phyloP scores from a whole-genome alignment of 805 yeast species.

The Candida tammaniensis region DNA sequence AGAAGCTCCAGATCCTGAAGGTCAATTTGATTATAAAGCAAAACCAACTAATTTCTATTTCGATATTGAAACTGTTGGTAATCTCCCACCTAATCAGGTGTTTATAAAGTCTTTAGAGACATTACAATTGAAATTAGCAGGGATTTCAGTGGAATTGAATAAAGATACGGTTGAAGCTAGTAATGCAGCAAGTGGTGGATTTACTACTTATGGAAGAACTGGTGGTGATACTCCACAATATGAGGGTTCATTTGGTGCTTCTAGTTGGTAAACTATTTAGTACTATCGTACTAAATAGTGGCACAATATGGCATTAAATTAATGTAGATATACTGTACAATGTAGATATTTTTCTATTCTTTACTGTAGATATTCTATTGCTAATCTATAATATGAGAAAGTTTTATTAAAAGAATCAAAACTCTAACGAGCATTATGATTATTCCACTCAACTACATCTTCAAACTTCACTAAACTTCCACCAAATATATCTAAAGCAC shows the following conservation, averaged over 20 bases:
- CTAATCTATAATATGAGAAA: not conserved
- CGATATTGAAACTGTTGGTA: conserved; percentile 91
- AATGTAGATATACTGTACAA: too few species aligned
- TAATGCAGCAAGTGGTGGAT: conserved; percentile 41
- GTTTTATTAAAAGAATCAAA: not conserved
- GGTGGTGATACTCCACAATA: conserved; percentile 22
- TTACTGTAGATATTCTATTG: not conserved
- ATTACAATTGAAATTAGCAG: conserved; percentile 86
- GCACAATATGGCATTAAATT: too few species aligned
- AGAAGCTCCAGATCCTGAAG: conserved; percentile 89
- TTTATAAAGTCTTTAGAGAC: conserved; percentile 81
- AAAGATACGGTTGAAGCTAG: conserved; percentile 42
- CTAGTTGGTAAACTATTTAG: conserved; percentile 23
- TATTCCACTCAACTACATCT: conserved; percentile 78
- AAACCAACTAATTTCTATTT: conserved; percentile 78
- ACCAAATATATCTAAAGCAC: conserved; percentile 93
- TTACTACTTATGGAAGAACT: conserved; percentile 45
- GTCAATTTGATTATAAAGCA: conserved; percentile 80
- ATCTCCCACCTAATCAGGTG: conserved; percentile 84
- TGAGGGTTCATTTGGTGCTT: conserved; percentile 34
- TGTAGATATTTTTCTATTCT: too few species aligned
- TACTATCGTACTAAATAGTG: too few species aligned
- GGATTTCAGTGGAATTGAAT: conserved; percentile 68
- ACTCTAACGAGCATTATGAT: too few species aligned
- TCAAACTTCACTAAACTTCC: conserved; percentile 74